Evolutionary conservation across 1,284 basidiomycete species (phyloP).

Genomic region (Moesziomyces aphidis): DNA sequence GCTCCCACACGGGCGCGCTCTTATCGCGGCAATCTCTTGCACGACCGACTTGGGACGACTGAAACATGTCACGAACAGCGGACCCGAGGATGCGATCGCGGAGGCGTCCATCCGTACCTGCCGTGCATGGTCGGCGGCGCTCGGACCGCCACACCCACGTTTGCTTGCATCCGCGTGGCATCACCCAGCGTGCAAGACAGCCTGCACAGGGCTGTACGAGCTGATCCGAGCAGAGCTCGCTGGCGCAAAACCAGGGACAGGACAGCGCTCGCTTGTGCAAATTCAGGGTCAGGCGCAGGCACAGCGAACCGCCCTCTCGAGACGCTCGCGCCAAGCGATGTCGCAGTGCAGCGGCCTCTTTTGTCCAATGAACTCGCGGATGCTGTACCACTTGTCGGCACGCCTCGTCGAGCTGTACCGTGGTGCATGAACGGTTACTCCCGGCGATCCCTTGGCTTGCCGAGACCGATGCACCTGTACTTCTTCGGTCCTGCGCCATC

Average conservation of each 20-base stretch:
- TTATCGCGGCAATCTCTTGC: not conserved
- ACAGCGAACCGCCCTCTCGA: not conserved
- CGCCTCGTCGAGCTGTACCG: not conserved
- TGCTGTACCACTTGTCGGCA: not conserved
- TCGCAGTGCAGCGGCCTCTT: too few species aligned
- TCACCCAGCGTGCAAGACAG: not conserved
- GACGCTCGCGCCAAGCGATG: not conserved
- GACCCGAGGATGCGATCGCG: not conserved
- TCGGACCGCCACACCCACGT: not conserved
- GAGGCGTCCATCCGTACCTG: not conserved
- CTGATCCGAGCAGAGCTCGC: not conserved
- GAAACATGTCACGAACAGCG: too few species aligned
- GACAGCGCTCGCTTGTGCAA: slow-evolving; percentile 14
- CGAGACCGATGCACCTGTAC: not conserved
- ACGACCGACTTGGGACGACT: too few species aligned
- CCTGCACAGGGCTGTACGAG: not conserved
- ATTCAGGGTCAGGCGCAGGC: not conserved
- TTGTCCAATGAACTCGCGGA: too few species aligned
- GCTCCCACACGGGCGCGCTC: not conserved
- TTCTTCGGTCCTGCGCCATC: too few species aligned
- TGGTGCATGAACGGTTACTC: not conserved
- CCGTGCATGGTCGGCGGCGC: not conserved
- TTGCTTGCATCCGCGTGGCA: not conserved
- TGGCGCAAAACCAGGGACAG: not conserved
- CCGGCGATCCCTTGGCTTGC: not conserved